Percentiles rank a stretch among this genome's conserved stretches.
phyloP scores from a whole-genome alignment of 116 monocot species.

The Papilionanthe hybrid region DNA sequence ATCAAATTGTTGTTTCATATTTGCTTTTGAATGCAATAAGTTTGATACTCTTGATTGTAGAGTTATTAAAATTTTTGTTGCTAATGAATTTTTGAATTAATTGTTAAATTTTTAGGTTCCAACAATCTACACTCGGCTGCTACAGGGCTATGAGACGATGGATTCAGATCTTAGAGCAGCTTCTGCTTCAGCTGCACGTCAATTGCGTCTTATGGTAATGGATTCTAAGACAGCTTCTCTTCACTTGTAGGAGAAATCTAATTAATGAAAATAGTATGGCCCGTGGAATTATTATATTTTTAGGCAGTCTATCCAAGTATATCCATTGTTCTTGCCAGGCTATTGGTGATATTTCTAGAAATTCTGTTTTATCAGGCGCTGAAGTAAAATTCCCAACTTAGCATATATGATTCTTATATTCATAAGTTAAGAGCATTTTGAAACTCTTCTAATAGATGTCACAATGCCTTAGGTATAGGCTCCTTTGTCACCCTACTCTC shows the following conservation, averaged over 20 bases:
- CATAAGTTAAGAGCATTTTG: too few species aligned
- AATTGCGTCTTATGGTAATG: conserved; percentile 90
- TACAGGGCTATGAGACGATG: conserved; percentile 92
- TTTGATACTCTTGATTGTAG: background rate
- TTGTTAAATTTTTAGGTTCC: conserved; percentile 53
- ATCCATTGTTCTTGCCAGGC: background rate
- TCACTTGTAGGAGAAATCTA: background rate
- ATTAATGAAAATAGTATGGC: background rate
- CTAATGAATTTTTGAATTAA: background rate
- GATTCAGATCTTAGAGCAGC: conserved; percentile 56
- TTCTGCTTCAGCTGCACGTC: conserved; percentile 78
- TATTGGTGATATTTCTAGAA: background rate
- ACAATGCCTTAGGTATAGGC: too few species aligned
- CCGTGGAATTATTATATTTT: background rate
- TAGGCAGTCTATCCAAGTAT: background rate
- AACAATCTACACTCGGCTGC: conserved; percentile 84
- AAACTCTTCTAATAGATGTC: too few species aligned
- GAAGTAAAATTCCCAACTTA: background rate
- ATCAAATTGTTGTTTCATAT: background rate
- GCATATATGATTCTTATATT: too few species aligned
- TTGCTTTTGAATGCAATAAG: background rate
- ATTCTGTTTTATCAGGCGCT: background rate
- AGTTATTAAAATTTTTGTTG: background rate
- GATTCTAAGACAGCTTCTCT: background rate
- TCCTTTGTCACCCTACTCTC: too few species aligned